A percentile compares a stretch with the other conserved stretches of the same genome.
phyloP scores from a whole-genome alignment of 2,329 filamentous ascomycete species.

The Ilyonectria mors-panacis region DNA sequence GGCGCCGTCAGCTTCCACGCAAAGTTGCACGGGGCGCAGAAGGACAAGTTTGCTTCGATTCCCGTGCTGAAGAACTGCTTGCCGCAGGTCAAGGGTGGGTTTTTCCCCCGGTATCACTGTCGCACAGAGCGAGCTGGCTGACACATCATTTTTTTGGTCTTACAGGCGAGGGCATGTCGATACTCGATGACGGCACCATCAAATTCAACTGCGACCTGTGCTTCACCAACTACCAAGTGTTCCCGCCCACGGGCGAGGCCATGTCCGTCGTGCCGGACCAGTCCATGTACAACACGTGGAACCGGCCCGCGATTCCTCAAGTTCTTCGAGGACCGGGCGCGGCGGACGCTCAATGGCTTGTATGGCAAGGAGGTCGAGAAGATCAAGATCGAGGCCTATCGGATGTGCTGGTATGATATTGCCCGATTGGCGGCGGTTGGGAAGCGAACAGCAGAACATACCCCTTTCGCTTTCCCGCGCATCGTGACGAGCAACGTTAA shows the following conservation, averaged over 20 bases:
- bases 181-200: conserved; percentile 64
- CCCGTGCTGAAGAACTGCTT: conserved; percentile 68
- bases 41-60: conserved; percentile 62
- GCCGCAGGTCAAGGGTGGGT: conserved; percentile 58
- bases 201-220: conserved; percentile 75
- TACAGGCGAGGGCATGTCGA: conserved; percentile 60
- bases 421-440: conserved; percentile 10
- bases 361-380: conserved; percentile 59
- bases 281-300: conserved; percentile 59
- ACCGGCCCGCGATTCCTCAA: conserved; percentile 57
- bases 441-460: not conserved
- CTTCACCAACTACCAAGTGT: conserved; percentile 67
- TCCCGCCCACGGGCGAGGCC: conserved; percentile 62
- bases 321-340: conserved; percentile 61
- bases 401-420: conserved; percentile 61
- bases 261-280: conserved; percentile 67
- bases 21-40: conserved; percentile 60
- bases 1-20: conserved; percentile 64
- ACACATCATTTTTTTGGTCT: conserved; percentile 11
- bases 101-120: not conserved
- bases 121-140: conserved; percentile 14
- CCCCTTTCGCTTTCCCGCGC: not conserved
- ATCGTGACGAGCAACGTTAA: not conserved
- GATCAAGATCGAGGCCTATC: conserved; percentile 58
- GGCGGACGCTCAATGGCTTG: conserved; percentile 57